Percentiles rank a stretch among this genome's conserved stretches.
These are phyloP conservation scores for Fonsecaea multimorphosa DNA, from an alignment of 2,329 filamentous ascomycete species.

Conservation along the genomic window DNA sequence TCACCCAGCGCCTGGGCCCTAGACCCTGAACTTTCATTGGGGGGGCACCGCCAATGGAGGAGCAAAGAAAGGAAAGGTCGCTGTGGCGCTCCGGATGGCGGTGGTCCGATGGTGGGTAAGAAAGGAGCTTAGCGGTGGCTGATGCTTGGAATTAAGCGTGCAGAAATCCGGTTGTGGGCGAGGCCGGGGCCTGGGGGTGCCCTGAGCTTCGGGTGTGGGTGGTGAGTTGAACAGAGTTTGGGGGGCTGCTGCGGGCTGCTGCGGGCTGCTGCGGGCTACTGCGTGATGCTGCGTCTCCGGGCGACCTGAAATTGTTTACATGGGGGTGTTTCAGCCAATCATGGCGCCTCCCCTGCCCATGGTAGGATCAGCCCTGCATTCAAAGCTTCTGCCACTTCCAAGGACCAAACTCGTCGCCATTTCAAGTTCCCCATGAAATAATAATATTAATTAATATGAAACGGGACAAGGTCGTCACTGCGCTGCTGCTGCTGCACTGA, in stretches of 20 bases:
- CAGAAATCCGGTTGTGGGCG: slow-evolving; percentile 5
- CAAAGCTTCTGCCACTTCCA: background rate
- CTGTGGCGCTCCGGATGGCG: slow-evolving; percentile 11
- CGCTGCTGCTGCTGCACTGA: slow-evolving; percentile 2
- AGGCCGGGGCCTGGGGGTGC: background rate
- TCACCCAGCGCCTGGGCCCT: background rate
- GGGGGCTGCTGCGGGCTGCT: no score
- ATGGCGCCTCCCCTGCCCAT: background rate
- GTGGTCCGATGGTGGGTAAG: slow-evolving; percentile 9
- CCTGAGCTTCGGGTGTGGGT: background rate
- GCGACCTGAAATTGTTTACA: slow-evolving; percentile 9
- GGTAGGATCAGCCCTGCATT: background rate
- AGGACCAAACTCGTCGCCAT: background rate
- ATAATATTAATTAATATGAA: background rate
- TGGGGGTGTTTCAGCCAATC: slow-evolving; percentile 9
- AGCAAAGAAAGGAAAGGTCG: background rate
- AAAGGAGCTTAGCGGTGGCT: slow-evolving; percentile 18
- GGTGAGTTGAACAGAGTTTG: no score
- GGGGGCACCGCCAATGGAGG: background rate
- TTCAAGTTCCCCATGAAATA: slow-evolving; percentile 5
- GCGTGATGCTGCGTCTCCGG: slow-evolving; percentile 4
- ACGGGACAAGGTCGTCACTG: background rate
- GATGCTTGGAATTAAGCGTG: slow-evolving; percentile 1
- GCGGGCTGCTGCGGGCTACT: no score
- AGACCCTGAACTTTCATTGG: background rate